Evolutionary conservation across 208 protist species (phyloP), one percentile per base, ranked within the genome.

Genomic region (Trypanosoma avium): DNA sequence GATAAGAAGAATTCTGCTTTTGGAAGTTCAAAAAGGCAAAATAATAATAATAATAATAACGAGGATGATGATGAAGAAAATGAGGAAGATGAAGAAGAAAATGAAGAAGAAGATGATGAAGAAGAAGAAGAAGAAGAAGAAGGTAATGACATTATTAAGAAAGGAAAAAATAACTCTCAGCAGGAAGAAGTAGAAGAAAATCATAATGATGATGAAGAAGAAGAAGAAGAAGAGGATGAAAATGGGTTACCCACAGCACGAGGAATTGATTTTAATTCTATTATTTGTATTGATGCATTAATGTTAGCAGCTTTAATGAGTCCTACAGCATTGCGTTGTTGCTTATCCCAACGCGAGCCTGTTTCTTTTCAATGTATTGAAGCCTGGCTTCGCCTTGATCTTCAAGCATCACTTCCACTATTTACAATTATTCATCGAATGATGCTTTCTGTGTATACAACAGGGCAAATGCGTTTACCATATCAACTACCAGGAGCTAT

Each of bases 221-320:
- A 53, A 24, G 45, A 64, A 17, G 5, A 57, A 54, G 48, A 49
- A 30, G 19, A 46, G 13, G 50, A 69, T 22, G 52, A 60, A n/a
- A 66, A 57, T 33, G 50, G 4, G 13, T 36, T 61, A 17, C 46
- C 46, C 32, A 30, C n/a, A 35, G 56, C 54, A 19, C 21, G 55
- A 0, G 2, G 26, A 13, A 82, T 83, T 47, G 75, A 88, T 38
- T 58, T 82, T 36, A 38, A 60, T n/a, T 75, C 76, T 9, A 46
- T 90, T 19, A 72, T 88, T 21, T 59, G 58, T 3, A 72, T 92
- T 29, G 87, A 89, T 60, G 77, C 73, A 10, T 43, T 92, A 24
- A 71, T 92, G 70, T 75, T 94, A n/a, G 72, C 84, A 12, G 85
- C 85, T 0, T 53, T 88, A 19, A 73, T 60, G 42, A 81, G 73